Evolutionary conservation across 331 rosid species (phyloP), one percentile per base, ranked within the genome.

Genomic region (Stylosanthes scabra): DNA sequence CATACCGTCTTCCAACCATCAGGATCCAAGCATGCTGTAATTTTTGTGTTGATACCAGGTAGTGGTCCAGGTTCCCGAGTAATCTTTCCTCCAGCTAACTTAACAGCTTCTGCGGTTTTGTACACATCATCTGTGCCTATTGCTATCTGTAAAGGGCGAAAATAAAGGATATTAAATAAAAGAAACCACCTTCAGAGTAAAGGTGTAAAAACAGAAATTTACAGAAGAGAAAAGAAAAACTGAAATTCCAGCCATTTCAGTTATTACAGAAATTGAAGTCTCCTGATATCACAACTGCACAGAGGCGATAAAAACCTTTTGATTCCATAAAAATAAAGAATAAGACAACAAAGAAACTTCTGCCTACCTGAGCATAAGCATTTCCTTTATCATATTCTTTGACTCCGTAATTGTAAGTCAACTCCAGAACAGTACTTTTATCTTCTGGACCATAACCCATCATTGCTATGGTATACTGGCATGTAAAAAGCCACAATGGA

Each of bases 401-500:
- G 83, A 95, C 91, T 72, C 99, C 99, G 58, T 95, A 90, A 68
- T 95, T 92, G 86, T 90, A 95, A 68, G 99, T 92, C 92, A 95
- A 85, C 89, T 95, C 99, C 85, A 95, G 72, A 83, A 92, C 92
- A 68, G 88, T 66, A 74, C 20, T 92, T 88, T 20, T 95, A 81
- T 95, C 98, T 86, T 95, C 97, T 31, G 97, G 99, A 47, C 97
- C 99, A 73, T 90, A 95, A 76, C 99, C 99, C 60, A 95, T 56
- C 90, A 95, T 87, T 59, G 97, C 98, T 65, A 92, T 71, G 11
- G 97, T 92, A 72, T 92, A 95, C 97, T 94, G 73, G 59, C 78
- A 62, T 37, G 75, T 31, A 25, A n/a, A 8, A n/a, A 5, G 68
- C 34, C 54, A 78, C 49, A 57, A 72, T 74, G 75, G 37, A 70